Evolutionary conservation across 768 basidiomycete species (phyloP).

Genomic region (Cubamyces lactineus): DNA sequence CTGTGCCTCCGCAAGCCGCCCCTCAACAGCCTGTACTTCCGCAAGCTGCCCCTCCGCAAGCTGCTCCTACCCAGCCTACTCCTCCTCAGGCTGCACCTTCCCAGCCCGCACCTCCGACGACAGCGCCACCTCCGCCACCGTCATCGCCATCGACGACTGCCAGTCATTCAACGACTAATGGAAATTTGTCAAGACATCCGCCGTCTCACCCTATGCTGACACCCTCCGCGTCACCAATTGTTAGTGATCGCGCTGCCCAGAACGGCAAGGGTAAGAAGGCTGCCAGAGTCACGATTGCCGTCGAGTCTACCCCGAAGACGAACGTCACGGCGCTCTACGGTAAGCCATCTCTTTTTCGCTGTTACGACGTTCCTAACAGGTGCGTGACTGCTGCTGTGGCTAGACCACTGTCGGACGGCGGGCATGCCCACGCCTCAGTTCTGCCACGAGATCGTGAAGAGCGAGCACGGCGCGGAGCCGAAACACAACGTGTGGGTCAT

Average conservation of each 20-base stretch:
- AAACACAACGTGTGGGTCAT: slow-evolving; percentile 52
- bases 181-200: neutral
- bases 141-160: neutral
- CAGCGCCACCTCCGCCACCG: neutral
- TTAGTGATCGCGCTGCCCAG: neutral
- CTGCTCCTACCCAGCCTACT: neutral
- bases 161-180: neutral
- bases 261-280: slow-evolving; percentile 4
- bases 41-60: neutral
- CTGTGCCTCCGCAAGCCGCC: slow-evolving; percentile 1
- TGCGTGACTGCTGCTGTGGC: neutral
- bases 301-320: slow-evolving; percentile 21
- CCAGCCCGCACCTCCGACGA: neutral
- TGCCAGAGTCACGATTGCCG: slow-evolving; percentile 15
- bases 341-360: slow-evolving; percentile 5
- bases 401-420: slow-evolving; percentile 31
- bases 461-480: slow-evolving; percentile 29
- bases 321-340: slow-evolving; percentile 27
- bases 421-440: slow-evolving; percentile 38
- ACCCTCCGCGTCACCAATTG: neutral
- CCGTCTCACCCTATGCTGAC: neutral
- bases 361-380: neutral
- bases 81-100: slow-evolving; percentile 3
- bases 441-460: slow-evolving; percentile 34
- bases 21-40: neutral